A percentile compares a stretch with the other conserved stretches of the same genome.
Conservation (phyloP, 305 asterid species). For the Ruellia speciosa region DNA sequence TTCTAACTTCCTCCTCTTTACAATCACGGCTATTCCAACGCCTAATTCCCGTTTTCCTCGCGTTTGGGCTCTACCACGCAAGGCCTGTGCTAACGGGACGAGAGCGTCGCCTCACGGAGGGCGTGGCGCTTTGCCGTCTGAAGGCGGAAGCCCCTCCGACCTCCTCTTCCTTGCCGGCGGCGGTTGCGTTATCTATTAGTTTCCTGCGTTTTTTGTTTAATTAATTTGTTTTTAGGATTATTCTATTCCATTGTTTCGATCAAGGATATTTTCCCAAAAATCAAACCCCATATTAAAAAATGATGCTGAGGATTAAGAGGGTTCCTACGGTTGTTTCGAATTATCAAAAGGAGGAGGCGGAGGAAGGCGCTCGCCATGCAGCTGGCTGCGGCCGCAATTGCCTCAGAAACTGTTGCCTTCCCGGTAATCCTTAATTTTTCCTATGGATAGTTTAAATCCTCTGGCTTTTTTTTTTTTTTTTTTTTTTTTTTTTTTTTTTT, state of each 20-base stretch:
- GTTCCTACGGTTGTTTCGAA: conserved; percentile 91
- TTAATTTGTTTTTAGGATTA: background rate
- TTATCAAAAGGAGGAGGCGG: conserved; percentile 68
- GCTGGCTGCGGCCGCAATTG: conserved; percentile 90
- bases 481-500: background rate
- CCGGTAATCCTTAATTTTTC: conserved; percentile 34
- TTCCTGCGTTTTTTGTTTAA: background rate
- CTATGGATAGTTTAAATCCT: background rate
- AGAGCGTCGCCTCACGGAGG: conserved; percentile 97
- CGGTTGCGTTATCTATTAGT: conserved; percentile 30
- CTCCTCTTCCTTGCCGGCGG: conserved; percentile 99
- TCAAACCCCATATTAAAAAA: conserved; percentile 11
- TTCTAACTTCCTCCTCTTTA: conserved; percentile 22
- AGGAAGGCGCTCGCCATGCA: conserved; percentile 38
- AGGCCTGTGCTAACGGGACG: conserved; percentile 62
- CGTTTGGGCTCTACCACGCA: conserved; percentile 66
- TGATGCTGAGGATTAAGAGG: conserved; percentile 76
- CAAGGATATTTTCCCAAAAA: conserved; percentile 1
- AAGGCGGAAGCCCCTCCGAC: conserved; percentile 99
- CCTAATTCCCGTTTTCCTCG: conserved; percentile 40
- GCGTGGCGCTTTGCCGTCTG: conserved; percentile 91
- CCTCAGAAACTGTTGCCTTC: conserved; percentile 70
- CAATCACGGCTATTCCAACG: conserved; percentile 73
- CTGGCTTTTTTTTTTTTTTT: too few species aligned
- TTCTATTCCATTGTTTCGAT: conserved; percentile 1